Conservation (phyloP, 768 basidiomycete genomes). For the Chlorophyllum brunneum region DNA sequence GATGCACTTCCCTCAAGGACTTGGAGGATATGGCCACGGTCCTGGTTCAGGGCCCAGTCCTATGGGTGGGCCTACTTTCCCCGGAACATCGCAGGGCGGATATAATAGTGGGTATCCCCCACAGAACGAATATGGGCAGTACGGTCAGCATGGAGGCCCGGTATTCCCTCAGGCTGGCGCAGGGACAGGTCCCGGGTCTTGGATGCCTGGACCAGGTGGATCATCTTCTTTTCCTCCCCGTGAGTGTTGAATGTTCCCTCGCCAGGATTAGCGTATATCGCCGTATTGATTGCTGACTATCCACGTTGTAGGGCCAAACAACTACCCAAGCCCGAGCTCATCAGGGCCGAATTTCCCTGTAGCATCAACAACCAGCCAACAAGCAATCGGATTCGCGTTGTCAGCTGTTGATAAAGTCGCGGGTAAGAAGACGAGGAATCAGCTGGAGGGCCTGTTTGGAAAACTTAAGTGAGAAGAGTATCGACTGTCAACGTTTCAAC, state of each 20-base stretch:
- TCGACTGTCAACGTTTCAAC: not conserved
- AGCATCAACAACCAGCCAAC: constrained; percentile 20
- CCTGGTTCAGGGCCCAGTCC: not conserved
- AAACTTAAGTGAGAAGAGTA: constrained; percentile 37
- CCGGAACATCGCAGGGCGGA: not conserved
- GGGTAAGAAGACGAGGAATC: constrained; percentile 44
- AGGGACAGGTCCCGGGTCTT: not conserved
- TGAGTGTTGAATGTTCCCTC: constrained; percentile 15
- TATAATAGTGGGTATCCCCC: not conserved
- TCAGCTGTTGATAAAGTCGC: constrained; percentile 54
- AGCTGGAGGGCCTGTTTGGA: constrained; percentile 47
- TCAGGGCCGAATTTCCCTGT: constrained; percentile 26
- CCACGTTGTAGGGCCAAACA: not conserved
- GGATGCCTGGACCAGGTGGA: not conserved
- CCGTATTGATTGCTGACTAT: not conserved
- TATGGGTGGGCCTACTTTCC: constrained; percentile 15
- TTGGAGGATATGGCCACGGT: constrained; percentile 18
- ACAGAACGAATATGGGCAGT: constrained; percentile 9
- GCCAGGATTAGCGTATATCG: not conserved
- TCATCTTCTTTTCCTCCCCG: constrained; percentile 16
- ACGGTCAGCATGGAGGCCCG: constrained; percentile 13
- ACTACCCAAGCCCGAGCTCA: constrained; percentile 17
- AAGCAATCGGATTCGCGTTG: constrained; percentile 38
- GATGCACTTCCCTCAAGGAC: constrained; percentile 24
- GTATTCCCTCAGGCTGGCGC: not conserved